A percentile compares a stretch with the other conserved stretches of the same genome.
phyloP scores from a whole-genome alignment of 495 filamentous ascomycete genomes.

The Penicillium paxilli region DNA sequence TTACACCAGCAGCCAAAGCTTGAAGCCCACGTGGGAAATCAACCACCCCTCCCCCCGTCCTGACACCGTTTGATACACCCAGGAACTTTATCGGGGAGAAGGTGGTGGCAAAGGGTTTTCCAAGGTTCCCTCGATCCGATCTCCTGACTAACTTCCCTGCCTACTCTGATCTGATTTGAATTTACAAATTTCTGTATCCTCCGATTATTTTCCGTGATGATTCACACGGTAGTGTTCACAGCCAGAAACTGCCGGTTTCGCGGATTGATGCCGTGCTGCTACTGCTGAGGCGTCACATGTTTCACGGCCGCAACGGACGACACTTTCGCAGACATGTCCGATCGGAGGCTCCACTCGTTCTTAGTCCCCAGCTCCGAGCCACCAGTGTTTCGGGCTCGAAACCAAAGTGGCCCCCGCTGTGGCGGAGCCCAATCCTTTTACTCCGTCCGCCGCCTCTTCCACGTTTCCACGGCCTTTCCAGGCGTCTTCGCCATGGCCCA shows the following conservation, averaged over 20 bases:
- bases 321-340: background rate
- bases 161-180: background rate
- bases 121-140: background rate
- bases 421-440: conserved; percentile 9
- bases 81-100: conserved; percentile 16
- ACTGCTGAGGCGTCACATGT: background rate
- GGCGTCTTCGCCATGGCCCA: conserved; percentile 31
- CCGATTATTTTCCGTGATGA: conserved; percentile 1
- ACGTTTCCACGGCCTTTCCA: conserved; percentile 31
- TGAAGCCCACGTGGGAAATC: conserved; percentile 24
- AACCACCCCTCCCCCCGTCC: conserved; percentile 6
- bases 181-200: background rate
- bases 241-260: background rate
- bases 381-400: conserved; percentile 14
- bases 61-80: conserved; percentile 3
- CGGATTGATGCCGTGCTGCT: background rate
- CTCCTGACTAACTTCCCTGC: background rate
- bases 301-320: conserved; percentile 1
- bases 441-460: background rate
- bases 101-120: conserved; percentile 6
- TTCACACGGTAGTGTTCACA: background rate
- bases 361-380: background rate
- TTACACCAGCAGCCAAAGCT: conserved; percentile 5
- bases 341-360: conserved; percentile 1
- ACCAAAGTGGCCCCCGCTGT: conserved; percentile 7